Base-by-base conservation (phyloP, 2,329 filamentous ascomycete species). In the Grosmannia huntii region DNA sequence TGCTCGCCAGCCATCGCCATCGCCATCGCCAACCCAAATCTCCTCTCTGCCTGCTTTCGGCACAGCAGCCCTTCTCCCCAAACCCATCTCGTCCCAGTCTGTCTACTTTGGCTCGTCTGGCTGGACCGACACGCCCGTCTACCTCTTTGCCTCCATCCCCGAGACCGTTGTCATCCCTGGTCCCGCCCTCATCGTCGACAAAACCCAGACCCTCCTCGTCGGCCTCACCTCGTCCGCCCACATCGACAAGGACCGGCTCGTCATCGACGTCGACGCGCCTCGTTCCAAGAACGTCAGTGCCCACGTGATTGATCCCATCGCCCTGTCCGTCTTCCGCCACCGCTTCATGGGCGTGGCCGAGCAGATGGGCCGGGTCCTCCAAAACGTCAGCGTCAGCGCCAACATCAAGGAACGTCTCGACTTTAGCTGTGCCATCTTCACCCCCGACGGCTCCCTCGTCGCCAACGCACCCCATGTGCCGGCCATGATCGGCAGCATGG, bases 391-490 rank as follows among this genome's bases (percentile, higher is more conserved):
- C 66, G 85, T 91, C 56, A 87, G 82, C 64, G 89, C 85, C 0
- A 91, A 91, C 64, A 86, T 92, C 66, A 87, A 92, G 67, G 89
- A 92, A 66, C 82, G 88, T 6, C 77, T 92, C 1, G 88, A 92
- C 66, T 92, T 90, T 65, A 90, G 86, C 3, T 92, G 88, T 62
- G 88, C 88, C 25, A 75, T 92, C 1, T 92, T 92, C 63, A 87
- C 89, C 62, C 79, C 83, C 0, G 81, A 82, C 7, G 88, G 88
- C 23, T 86, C 85, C 0, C 74, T 92, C 0, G 87, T 91, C 1
- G 87, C 87, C 3, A 90, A 90, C 66, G 83, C 88, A 21, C 88
- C 88, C 0, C 88, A 92, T 73, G 73, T 92, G 7, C 88, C 88
- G 0, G 87, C 90, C 1, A 87, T 74, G 25, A 44, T 92, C 9